A percentile compares a stretch with the other conserved stretches of the same genome.
Evolutionary conservation across 164 flowering plant species (phyloP).

Genomic region (Stephania cephalantha): DNA sequence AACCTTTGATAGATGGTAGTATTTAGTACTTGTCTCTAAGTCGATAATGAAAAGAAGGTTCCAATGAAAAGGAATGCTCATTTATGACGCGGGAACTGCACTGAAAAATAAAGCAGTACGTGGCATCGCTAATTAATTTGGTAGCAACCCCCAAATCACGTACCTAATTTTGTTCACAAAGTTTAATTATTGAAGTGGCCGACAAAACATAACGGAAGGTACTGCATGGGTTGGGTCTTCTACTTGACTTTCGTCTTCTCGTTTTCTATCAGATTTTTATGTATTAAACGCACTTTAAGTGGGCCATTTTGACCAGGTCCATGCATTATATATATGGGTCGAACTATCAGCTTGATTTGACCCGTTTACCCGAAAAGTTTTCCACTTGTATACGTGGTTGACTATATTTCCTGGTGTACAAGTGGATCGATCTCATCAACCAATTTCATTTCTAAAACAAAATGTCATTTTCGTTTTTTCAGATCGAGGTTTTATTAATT

Average conservation of each 20-base stretch:
- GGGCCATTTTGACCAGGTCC: not conserved
- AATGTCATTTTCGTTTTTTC: not conserved
- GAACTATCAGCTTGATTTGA: not conserved
- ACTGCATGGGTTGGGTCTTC: not conserved
- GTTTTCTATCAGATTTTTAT: no score
- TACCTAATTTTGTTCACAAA: no score
- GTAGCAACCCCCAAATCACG: not conserved
- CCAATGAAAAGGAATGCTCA: no score
- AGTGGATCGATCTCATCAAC: not conserved
- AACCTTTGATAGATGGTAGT: no score
- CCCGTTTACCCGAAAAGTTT: not conserved
- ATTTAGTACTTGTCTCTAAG: no score
- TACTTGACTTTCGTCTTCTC: not conserved
- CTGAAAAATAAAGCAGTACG: no score
- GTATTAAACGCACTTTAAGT: not conserved
- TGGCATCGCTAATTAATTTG: not conserved
- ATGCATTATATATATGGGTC: not conserved
- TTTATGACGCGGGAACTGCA: no score
- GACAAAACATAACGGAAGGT: not conserved
- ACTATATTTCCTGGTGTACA: not conserved
- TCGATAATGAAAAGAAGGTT: no score
- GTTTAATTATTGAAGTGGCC: not conserved
- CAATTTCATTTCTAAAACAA: not conserved
- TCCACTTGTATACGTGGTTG: not conserved
- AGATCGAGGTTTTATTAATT: not conserved